Conservation (phyloP, 305 asterid species). For the Salvia sclarea region DNA sequence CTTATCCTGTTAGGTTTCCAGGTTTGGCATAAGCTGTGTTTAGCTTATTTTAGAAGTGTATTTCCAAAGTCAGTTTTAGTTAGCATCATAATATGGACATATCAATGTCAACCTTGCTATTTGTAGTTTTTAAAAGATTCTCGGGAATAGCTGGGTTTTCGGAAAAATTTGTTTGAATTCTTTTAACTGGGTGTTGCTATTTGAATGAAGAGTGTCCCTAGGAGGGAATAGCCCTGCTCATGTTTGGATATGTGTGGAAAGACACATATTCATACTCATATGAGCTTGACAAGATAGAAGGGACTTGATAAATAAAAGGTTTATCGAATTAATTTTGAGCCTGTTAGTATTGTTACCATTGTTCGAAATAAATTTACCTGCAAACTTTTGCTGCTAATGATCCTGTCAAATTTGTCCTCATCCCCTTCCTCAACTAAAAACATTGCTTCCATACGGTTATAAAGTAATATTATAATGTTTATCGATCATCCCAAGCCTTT, state of each 20-base stretch:
- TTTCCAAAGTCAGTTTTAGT: neutral
- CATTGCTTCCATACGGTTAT: neutral
- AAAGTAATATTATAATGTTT: neutral
- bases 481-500: slow-evolving; percentile 15
- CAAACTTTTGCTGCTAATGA: slow-evolving; percentile 24
- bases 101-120: slow-evolving; percentile 9
- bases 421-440: neutral
- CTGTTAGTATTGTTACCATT: neutral
- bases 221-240: neutral
- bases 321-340: neutral
- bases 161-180: neutral
- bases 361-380: neutral
- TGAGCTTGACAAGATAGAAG: neutral
- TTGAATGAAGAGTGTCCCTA: neutral
- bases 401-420: slow-evolving; percentile 10
- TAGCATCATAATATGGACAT: neutral
- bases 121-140: neutral
- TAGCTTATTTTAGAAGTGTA: neutral
- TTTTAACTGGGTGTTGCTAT: neutral
- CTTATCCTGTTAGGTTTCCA: slow-evolving; percentile 10
- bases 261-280: neutral
- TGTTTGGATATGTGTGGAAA: slow-evolving; percentile 10
- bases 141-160: slow-evolving; percentile 1
- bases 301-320: slow-evolving; percentile 1
- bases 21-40: slow-evolving; percentile 7